A percentile compares a stretch with the other conserved stretches of the same genome.
Conservation (phyloP, 2,329 filamentous ascomycete species). For the Ascosphaera apis region DNA sequence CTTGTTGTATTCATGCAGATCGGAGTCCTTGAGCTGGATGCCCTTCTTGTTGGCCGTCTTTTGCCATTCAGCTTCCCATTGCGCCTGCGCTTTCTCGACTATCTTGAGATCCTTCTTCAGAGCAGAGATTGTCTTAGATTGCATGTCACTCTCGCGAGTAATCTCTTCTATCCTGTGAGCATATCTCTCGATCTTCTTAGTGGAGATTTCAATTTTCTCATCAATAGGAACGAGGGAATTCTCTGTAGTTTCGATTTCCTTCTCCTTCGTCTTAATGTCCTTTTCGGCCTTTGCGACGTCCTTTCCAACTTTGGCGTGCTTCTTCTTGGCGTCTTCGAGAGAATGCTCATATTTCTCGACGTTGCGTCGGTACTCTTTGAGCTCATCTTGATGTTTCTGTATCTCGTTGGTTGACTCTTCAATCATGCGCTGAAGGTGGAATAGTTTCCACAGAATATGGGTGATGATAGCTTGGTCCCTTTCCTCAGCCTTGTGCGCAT, state of each 20-base stretch:
- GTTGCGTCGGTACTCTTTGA: constrained; percentile 76
- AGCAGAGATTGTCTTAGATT: constrained; percentile 44
- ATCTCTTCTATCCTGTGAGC: constrained; percentile 47
- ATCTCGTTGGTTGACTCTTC: constrained; percentile 80
- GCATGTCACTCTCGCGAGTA: constrained; percentile 50
- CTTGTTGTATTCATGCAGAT: constrained; percentile 72
- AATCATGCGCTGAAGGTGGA: constrained; percentile 82
- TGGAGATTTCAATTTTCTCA: constrained; percentile 69
- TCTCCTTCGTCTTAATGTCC: constrained; percentile 65
- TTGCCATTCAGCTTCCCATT: constrained; percentile 73
- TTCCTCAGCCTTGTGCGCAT: constrained; percentile 73
- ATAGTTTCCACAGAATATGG: constrained; percentile 90
- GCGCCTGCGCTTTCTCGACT: constrained; percentile 72
- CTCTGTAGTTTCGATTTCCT: constrained; percentile 64
- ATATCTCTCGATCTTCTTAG: constrained; percentile 43
- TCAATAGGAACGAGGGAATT: constrained; percentile 73
- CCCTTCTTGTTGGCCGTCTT: constrained; percentile 71
- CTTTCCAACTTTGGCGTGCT: constrained; percentile 55
- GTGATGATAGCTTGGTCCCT: constrained; percentile 77
- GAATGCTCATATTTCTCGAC: constrained; percentile 63
- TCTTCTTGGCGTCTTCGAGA: constrained; percentile 59
- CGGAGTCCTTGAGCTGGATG: constrained; percentile 59
- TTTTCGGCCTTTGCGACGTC: constrained; percentile 66
- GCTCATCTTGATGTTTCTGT: constrained; percentile 76
- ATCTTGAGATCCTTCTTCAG: constrained; percentile 57